phyloP scores from a whole-genome alignment of 257 asterid genomes.

The Prunella vulgaris region DNA sequence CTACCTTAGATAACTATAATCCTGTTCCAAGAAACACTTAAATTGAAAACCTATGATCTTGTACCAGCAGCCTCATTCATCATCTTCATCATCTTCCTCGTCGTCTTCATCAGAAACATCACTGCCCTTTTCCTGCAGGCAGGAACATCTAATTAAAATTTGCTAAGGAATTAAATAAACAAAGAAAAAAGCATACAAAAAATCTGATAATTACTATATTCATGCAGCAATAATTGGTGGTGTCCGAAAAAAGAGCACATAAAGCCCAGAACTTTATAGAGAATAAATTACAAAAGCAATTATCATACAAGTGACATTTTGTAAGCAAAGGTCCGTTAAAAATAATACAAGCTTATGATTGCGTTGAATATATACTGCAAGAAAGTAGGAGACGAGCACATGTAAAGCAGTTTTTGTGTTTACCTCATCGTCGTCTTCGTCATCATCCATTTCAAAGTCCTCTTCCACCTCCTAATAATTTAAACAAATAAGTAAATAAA shows the following conservation, averaged over 20 bases:
- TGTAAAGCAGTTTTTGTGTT: background rate
- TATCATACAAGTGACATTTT: background rate
- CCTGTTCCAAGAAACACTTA: background rate
- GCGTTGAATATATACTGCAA: background rate
- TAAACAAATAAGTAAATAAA: background rate
- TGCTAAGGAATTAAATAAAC: background rate
- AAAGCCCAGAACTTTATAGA: background rate
- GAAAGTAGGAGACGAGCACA: background rate
- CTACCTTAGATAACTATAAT: conserved; percentile 15
- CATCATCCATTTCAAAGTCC: conserved; percentile 46
- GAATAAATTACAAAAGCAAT: background rate
- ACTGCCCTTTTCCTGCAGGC: conserved; percentile 45
- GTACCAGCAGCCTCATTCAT: conserved; percentile 27
- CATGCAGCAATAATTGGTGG: background rate
- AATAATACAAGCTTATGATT: background rate
- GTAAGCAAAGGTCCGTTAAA: background rate
- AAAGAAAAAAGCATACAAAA: too few species aligned
- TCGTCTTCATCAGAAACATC: conserved; percentile 56
- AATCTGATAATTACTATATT: too few species aligned
- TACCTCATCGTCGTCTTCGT: conserved; percentile 56
- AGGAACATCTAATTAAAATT: background rate
- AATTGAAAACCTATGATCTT: conserved; percentile 8
- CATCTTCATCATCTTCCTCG: conserved; percentile 38
- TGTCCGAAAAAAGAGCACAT: background rate
- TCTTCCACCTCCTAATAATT: conserved; percentile 52